Percentiles rank a stretch among this genome's conserved stretches.
Evolutionary conservation across 768 basidiomycete genomes (phyloP).

Genomic region (Cantharellus cinnabarinus): DNA sequence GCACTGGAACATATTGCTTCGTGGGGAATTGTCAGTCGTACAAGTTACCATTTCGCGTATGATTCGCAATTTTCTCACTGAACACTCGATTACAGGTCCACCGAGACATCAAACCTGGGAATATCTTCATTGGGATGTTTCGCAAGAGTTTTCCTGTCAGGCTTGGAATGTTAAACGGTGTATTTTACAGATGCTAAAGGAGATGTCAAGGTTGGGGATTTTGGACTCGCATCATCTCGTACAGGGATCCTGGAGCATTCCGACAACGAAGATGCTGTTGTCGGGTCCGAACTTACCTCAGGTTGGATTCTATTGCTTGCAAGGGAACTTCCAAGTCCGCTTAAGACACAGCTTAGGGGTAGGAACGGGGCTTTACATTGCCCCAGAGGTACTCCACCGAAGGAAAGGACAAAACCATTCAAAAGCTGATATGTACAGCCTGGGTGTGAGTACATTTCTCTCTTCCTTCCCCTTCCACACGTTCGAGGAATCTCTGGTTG

Average conservation of each 20-base stretch:
- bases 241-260: slow-evolving; percentile 60
- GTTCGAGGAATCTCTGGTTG: neutral
- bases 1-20: slow-evolving; percentile 79
- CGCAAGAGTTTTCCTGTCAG: neutral
- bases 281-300: neutral
- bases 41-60: neutral
- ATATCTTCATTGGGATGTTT: slow-evolving; percentile 76
- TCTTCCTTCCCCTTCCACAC: neutral
- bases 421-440: slow-evolving; percentile 88
- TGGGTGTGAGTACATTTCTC: slow-evolving; percentile 37
- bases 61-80: neutral
- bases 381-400: slow-evolving; percentile 64
- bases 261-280: slow-evolving; percentile 35
- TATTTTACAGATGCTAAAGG: slow-evolving; percentile 12
- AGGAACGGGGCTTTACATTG: slow-evolving; percentile 80
- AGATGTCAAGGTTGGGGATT: slow-evolving; percentile 56
- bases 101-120: slow-evolving; percentile 77
- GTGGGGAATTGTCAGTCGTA: slow-evolving; percentile 49
- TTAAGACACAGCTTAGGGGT: slow-evolving; percentile 22
- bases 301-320: neutral
- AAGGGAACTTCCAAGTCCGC: neutral
- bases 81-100: slow-evolving; percentile 9
- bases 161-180: neutral
- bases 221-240: slow-evolving; percentile 74
- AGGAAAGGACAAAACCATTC: slow-evolving; percentile 41